A percentile compares a stretch with the other conserved stretches of the same genome.
Conservation (phyloP, 805 yeast species). For the Candida ponderosae region DNA sequence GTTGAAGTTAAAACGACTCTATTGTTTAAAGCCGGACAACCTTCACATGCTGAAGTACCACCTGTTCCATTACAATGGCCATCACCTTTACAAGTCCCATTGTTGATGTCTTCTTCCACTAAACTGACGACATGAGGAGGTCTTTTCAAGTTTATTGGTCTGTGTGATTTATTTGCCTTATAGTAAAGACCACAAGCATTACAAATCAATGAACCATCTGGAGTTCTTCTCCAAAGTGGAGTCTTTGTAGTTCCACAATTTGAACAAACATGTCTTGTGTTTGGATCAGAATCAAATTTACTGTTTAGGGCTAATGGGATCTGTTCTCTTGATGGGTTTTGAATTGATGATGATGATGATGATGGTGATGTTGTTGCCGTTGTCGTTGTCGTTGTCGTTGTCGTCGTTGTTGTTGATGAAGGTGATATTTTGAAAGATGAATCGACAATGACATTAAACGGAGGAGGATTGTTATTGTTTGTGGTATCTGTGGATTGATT, state of each 20-base stretch:
- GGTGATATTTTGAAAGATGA: no score
- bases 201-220: slow-evolving; percentile 84
- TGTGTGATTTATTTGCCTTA: slow-evolving; percentile 83
- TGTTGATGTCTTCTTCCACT: slow-evolving; percentile 28
- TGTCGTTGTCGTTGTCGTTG: neutral
- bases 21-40: slow-evolving; percentile 80
- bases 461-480: no score
- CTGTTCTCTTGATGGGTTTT: neutral
- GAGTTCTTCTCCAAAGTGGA: slow-evolving; percentile 89
- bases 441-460: no score
- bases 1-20: slow-evolving; percentile 33
- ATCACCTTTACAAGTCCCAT: slow-evolving; percentile 20
- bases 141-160: slow-evolving; percentile 79
- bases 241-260: slow-evolving; percentile 87
- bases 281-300: neutral
- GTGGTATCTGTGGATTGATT: no score
- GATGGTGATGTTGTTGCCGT: neutral
- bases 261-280: slow-evolving; percentile 40
- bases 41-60: slow-evolving; percentile 70
- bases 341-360: neutral
- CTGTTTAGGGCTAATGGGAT: neutral
- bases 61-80: slow-evolving; percentile 84
- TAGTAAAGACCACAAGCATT: slow-evolving; percentile 92
- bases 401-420: neutral
- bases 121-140: slow-evolving; percentile 78